A percentile compares a stretch with the other conserved stretches of the same genome.
phyloP scores from a whole-genome alignment of 2,329 filamentous ascomycete genomes.

The Pseudocercospora vitis region DNA sequence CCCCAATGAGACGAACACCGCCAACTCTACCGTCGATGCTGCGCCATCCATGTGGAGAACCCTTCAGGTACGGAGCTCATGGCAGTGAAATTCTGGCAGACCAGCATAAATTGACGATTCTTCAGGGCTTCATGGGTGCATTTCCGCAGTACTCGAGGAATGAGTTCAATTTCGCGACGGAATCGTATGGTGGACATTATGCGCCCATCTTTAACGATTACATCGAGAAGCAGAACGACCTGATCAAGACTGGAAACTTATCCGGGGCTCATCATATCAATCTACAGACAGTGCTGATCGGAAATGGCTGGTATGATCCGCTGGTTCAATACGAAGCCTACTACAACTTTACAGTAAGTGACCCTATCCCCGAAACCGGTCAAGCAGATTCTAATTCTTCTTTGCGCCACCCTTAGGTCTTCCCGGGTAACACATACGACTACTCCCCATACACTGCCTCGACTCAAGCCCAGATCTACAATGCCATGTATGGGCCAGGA shows the following conservation, averaged over 20 bases:
- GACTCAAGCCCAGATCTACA: conserved; percentile 54
- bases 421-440: conserved; percentile 47
- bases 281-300: conserved; percentile 39
- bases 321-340: conserved; percentile 58
- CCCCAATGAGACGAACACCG: conserved; percentile 52
- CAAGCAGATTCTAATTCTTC: conserved; percentile 44
- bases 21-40: conserved; percentile 54
- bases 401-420: conserved; percentile 24
- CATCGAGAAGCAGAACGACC: conserved; percentile 35
- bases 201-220: conserved; percentile 36
- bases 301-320: conserved; percentile 61
- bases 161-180: conserved; percentile 38
- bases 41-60: conserved; percentile 59
- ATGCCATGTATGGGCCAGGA: conserved; percentile 60
- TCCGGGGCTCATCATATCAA: conserved; percentile 35
- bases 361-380: conserved; percentile 46
- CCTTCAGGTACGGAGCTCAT: not conserved
- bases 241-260: conserved; percentile 42
- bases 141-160: conserved; percentile 45
- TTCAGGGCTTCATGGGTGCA: conserved; percentile 64
- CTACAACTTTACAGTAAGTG: conserved; percentile 58
- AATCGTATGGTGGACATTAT: conserved; percentile 36
- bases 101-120: conserved; percentile 39
- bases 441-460: conserved; percentile 54
- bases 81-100: not conserved